Conservation (phyloP, 805 yeast genomes). For the Schizosaccharomyces octosporus region DNA sequence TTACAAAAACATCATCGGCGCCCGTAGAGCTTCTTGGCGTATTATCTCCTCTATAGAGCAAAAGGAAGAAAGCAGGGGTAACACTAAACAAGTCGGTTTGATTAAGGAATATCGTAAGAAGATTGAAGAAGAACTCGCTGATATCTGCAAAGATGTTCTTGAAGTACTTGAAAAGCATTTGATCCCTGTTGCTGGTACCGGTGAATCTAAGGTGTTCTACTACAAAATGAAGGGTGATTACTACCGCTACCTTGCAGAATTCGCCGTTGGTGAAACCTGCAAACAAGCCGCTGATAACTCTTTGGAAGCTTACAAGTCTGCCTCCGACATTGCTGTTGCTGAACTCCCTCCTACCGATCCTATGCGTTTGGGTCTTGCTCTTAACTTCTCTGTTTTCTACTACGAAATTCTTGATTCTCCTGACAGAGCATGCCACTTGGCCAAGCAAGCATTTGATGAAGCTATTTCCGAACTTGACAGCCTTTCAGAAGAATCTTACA, state of each 20-base stretch:
- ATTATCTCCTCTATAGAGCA: conserved; percentile 94
- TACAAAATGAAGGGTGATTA: conserved; percentile 99
- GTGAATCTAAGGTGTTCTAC: conserved; percentile 94
- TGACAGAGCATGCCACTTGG: conserved; percentile 95
- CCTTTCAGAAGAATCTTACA: conserved; percentile 90
- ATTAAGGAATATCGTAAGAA: conserved; percentile 86
- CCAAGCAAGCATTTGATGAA: conserved; percentile 96
- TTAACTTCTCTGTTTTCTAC: conserved; percentile 92
- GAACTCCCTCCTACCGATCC: conserved; percentile 97
- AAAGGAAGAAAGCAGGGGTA: conserved; percentile 90
- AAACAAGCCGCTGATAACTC: conserved; percentile 81
- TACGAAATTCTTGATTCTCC: conserved; percentile 95
- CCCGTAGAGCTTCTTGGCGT: conserved; percentile 98
- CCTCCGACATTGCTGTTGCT: conserved; percentile 88
- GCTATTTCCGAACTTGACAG: conserved; percentile 97
- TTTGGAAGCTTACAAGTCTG: conserved; percentile 80
- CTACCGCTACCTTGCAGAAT: conserved; percentile 96
- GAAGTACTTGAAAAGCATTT: conserved; percentile 69
- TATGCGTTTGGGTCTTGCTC: conserved; percentile 89
- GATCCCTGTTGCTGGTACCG: conserved; percentile 82
- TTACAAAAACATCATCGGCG: conserved; percentile 94
- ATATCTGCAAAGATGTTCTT: conserved; percentile 83
- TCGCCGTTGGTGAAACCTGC: conserved; percentile 74
- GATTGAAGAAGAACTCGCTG: conserved; percentile 76
- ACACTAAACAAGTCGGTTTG: conserved; percentile 66